Evolutionary conservation across 805 yeast genomes (phyloP), one percentile per base, ranked within the genome.

Genomic region (Teunomyces pallodes): DNA sequence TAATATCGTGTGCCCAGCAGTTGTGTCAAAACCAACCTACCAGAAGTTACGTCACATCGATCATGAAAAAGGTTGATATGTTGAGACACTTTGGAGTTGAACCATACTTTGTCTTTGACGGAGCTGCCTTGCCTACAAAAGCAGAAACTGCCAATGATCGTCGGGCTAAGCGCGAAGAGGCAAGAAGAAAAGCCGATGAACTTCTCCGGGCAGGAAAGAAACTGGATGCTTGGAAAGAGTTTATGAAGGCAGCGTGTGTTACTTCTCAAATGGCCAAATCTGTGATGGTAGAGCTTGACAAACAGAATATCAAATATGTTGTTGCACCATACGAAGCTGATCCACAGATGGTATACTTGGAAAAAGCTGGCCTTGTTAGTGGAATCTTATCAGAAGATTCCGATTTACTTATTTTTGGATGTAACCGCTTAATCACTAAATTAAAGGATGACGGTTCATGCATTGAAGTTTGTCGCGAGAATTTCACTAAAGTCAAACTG

Each of bases 241-340:
- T 82, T 59, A 83, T 81, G 65, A 86, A 86, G 64, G 84, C 94
- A 33, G 87, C 96, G 4, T 91, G 86, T 56, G 86, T 94, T 9
- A 87, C 96, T 2, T 90, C 96, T 1, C 82, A 82, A 53, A 90
- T 94, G 94, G 97, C 97, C 4, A 87, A 87, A 57, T 77, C 89
- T 9, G 75, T 92, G 9, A 90, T 91, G 61, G 86, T 84, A 36
- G 85, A 79, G 57, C 74, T 95, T 52, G 83, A 82, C 54, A 54
- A 63, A 10, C 72, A 77, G 41, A 65, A 67, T 1, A 81, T 94
- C 43, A 78, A 75, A 50, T 92, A 80, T 58, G 80, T 94, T 6
- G 99, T 94, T 7, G 98, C 99, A 0, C 99, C 99, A 0, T 94
- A 90, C 62, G 99, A 94, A 68, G 99, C 99, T 0, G 99, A 94